Base-by-base conservation (phyloP, 2,329 filamentous ascomycete species). In the Aureobasidium namibiae region DNA sequence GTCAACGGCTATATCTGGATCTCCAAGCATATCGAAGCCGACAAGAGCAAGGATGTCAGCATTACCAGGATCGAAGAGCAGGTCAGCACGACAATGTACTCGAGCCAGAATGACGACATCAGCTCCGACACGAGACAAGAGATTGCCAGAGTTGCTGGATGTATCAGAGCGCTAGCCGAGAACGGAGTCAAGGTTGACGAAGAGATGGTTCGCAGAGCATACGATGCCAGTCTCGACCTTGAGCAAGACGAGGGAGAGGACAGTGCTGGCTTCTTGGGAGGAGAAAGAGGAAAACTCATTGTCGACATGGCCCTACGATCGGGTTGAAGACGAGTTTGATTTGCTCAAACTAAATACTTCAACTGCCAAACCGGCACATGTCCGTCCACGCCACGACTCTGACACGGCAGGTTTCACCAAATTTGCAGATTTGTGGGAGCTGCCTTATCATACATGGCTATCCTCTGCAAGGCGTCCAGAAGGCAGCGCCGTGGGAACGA, bases 1-100 rank as follows among this genome's bases (percentile, higher is more conserved):
- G 94, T 99, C 39, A 99, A 99, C 68, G 94, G 94, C 1, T 97
- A 95, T 71, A 91, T 97, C 61, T 99, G 90, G 88, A 92, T 97
- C 68, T 86, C 87, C 73, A 92, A 90, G 76, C 90, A 95, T 67
- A 76, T 88, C 8, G 85, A 89, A 65, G 72, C 67, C 2, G 73
- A 80, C 44, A 75, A 77, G n/a, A 71, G 73, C n/a, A 75, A 74
- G 14, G 79, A 78, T 69, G 84, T 77, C 10, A 80, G 81, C 2
- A 89, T 96, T 67, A 95, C 90, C 56, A 83, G 89, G 38, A 82
- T 96, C 71, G 94, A 97, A 72, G 94, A 99, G 75, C 85, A 80
- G 65, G 88, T 94, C 21, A 91, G 86, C 63, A 85, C 85, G 67
- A 89, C 87, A 57, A 90, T 96, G 66, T 99, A 99, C 75, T 94